A percentile compares a stretch with the other conserved stretches of the same genome.
These are phyloP conservation scores for Simplicillium aogashimaense DNA, from an alignment of 2,329 filamentous ascomycete species.

Conservation along the genomic window DNA sequence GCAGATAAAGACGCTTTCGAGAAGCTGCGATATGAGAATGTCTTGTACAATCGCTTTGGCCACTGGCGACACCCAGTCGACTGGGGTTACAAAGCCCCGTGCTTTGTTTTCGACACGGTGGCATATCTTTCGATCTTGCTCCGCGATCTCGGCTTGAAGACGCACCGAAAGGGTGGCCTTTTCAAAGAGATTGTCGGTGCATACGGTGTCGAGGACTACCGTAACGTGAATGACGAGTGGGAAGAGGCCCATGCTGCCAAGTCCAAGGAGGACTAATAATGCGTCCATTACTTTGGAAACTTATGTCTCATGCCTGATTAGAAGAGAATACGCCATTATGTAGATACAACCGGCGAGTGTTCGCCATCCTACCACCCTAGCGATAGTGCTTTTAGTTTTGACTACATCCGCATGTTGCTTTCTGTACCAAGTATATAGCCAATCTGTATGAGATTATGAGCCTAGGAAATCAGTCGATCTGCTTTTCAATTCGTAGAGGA, in stretches of 20 bases:
- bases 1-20: slow-evolving; percentile 21
- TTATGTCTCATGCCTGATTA: too few relatives aligned
- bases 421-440: too few relatives aligned
- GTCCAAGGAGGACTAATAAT: not conserved
- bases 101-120: slow-evolving; percentile 65
- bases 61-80: slow-evolving; percentile 60
- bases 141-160: slow-evolving; percentile 51
- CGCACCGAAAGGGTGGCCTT: slow-evolving; percentile 39
- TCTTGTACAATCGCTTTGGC: slow-evolving; percentile 58
- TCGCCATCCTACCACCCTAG: too few relatives aligned
- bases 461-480: too few relatives aligned
- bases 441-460: too few relatives aligned
- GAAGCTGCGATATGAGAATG: slow-evolving; percentile 39
- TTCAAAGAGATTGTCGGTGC: slow-evolving; percentile 38
- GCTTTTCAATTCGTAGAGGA: too few relatives aligned
- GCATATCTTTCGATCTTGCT: slow-evolving; percentile 61
- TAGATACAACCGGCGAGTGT: too few relatives aligned
- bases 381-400: too few relatives aligned
- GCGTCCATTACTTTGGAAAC: too few relatives aligned
- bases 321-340: too few relatives aligned
- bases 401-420: too few relatives aligned
- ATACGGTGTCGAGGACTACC: slow-evolving; percentile 47
- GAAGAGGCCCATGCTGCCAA: not conserved
- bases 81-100: slow-evolving; percentile 50
- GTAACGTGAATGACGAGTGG: slow-evolving; percentile 3